Evolutionary conservation across 2,329 filamentous ascomycete species (phyloP).

Genomic region (Xylaria sp.): DNA sequence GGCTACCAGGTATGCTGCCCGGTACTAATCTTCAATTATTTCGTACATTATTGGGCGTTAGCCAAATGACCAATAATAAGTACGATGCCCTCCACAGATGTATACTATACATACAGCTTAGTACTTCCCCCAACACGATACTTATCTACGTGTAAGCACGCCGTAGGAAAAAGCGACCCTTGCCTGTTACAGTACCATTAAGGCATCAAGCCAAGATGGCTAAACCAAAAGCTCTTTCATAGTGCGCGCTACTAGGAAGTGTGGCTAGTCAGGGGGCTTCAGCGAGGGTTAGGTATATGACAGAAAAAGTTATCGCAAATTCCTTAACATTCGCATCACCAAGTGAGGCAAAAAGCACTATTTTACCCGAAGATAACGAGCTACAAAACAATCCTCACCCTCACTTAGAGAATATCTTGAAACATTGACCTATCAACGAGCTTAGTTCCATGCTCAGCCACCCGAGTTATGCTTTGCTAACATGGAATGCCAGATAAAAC

Average conservation of each 20-base stretch:
- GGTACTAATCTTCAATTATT: not conserved
- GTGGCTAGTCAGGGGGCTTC: conserved; percentile 4
- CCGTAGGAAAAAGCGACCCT: conserved; percentile 3
- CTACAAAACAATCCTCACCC: not conserved
- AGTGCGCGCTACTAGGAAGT: conserved; percentile 6
- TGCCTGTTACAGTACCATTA: conserved; percentile 19
- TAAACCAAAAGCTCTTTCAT: conserved; percentile 9
- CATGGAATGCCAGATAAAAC: not conserved
- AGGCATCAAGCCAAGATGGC: conserved; percentile 13
- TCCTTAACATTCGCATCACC: conserved; percentile 1
- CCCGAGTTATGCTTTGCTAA: not conserved
- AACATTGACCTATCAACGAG: too few species aligned
- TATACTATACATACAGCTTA: conserved; percentile 16
- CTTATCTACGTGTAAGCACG: conserved; percentile 3
- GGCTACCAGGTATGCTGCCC: too few species aligned
- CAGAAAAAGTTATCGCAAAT: conserved; percentile 4
- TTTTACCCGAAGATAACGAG: not conserved
- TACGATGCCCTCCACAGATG: not conserved
- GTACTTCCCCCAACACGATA: conserved; percentile 17
- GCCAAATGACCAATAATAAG: not conserved
- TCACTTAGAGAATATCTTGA: not conserved
- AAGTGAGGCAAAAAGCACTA: not conserved
- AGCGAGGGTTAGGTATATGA: conserved; percentile 10
- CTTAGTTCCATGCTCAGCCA: not conserved
- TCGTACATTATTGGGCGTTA: conserved; percentile 14